Base-by-base conservation (phyloP, 2,329 filamentous ascomycete genomes). In the Keithomyces neogunnii region DNA sequence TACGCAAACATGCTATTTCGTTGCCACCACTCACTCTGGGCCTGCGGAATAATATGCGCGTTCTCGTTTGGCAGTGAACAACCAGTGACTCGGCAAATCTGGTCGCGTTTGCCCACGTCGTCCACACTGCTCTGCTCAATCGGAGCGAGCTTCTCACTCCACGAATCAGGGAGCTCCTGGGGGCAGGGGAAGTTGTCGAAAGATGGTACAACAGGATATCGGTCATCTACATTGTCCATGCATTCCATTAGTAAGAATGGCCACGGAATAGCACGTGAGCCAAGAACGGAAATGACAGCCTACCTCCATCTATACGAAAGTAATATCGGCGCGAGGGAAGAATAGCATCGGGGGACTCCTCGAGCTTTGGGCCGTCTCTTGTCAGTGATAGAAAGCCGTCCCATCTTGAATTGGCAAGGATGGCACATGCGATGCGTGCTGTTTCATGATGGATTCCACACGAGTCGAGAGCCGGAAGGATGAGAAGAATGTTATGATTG, bases 401-500 rank as follows among this genome's bases (percentile, higher is more conserved):
- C 49, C 42, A 54, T 13, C 36, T 19, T n/a, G 40, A 51, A 28
- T 51, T 49, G 13, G 52, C 49, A 10, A 53, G 48, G 29, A 53
- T 43, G 19, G 52, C 49, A 40, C 46, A 51, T 47, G 52, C 49
- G 45, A 51, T 45, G 26, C 46, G 49, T 10, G 52, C 52, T 45
- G 52, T 54, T 36, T 51, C 47, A 38, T 54, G 49, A 45, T 51
- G 47, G 45, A 54, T 51, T 11, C 52, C 52, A 11, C 42, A 9
- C 38, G 29, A 28, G 38, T 51, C 47, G 13, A 54, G 44, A 28
- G 49, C 52, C 13, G 52, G 52, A 36, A 54, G 49, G n/a, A 39
- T 47, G 32, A 51, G 13, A 30, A 54, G 45, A 13, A 54, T 29
- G 35, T 54, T 50, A 19, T 47, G 43, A 13, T 38, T 36, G 31